Evolutionary conservation across 2,329 filamentous ascomycete genomes (phyloP).

Genomic region (Orbilia quercus): DNA sequence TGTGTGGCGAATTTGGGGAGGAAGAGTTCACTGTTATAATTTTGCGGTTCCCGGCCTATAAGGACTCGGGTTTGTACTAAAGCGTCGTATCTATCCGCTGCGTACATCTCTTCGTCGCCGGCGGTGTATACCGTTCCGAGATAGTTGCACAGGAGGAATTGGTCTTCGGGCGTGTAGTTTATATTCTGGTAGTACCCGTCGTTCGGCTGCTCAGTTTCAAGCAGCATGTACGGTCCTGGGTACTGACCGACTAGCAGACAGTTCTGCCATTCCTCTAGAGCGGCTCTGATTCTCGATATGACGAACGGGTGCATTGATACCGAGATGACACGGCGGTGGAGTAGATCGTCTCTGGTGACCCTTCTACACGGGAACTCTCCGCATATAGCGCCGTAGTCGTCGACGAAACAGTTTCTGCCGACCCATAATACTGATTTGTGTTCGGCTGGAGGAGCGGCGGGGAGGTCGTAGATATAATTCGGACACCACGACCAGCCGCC

Average conservation of each 20-base stretch:
- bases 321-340: slow-evolving; percentile 9
- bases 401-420: slow-evolving; percentile 8
- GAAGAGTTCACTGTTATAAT: neutral
- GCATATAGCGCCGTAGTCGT: slow-evolving; percentile 8
- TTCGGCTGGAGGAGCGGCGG: slow-evolving; percentile 17
- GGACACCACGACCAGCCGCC: slow-evolving; percentile 48
- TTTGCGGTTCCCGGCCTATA: slow-evolving; percentile 11
- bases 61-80: slow-evolving; percentile 6
- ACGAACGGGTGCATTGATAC: slow-evolving; percentile 26
- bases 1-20: slow-evolving; percentile 7
- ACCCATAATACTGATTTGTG: slow-evolving; percentile 5
- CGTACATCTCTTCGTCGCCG: slow-evolving; percentile 26
- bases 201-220: slow-evolving; percentile 26
- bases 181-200: slow-evolving; percentile 9
- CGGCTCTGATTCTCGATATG: slow-evolving; percentile 20
- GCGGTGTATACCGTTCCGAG: slow-evolving; percentile 23
- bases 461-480: slow-evolving; percentile 28
- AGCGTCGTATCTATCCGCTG: slow-evolving; percentile 11
- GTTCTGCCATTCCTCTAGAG: slow-evolving; percentile 34
- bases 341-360: slow-evolving; percentile 18
- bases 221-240: slow-evolving; percentile 31
- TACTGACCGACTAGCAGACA: slow-evolving; percentile 21
- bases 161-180: slow-evolving; percentile 1
- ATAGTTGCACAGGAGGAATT: slow-evolving; percentile 22
- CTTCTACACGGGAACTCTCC: slow-evolving; percentile 23